A percentile compares a stretch with the other conserved stretches of the same genome.
These are phyloP conservation scores for Smittium culicis DNA, from an alignment of 371 early-diverging fungal genomes.

Conservation along the genomic window DNA sequence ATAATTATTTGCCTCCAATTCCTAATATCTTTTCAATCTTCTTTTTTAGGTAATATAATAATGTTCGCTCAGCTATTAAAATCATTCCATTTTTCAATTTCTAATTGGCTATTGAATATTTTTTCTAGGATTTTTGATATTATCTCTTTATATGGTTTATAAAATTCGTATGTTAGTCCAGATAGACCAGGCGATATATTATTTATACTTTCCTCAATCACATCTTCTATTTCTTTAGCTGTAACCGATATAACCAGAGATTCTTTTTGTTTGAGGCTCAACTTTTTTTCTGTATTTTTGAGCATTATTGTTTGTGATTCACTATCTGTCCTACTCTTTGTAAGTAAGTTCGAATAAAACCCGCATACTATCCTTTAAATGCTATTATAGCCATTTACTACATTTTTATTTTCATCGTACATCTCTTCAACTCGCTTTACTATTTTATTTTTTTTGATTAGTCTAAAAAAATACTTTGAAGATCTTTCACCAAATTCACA, in stretches of 20 bases:
- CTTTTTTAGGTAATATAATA: background rate
- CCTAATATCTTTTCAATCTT: background rate
- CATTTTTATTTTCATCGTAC: background rate
- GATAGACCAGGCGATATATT: background rate
- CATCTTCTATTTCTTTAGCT: background rate
- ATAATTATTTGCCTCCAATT: background rate
- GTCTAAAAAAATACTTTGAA: background rate
- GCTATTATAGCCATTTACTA: background rate
- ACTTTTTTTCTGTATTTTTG: background rate
- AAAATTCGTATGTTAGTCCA: background rate
- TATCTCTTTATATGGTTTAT: background rate
- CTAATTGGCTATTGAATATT: background rate
- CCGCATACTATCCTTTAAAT: background rate
- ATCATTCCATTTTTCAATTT: background rate
- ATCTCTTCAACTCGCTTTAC: background rate
- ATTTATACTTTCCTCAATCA: background rate
- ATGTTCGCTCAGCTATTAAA: too few species aligned
- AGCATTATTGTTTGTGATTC: background rate
- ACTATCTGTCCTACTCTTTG: background rate
- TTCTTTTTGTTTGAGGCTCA: background rate
- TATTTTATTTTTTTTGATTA: background rate
- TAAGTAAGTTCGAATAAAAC: constrained; percentile 1
- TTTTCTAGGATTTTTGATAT: background rate
- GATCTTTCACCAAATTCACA: constrained; percentile 1
- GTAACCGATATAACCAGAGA: background rate